Evolutionary conservation across 2,329 filamentous ascomycete species (phyloP).

Genomic region (Fusarium sacchari): DNA sequence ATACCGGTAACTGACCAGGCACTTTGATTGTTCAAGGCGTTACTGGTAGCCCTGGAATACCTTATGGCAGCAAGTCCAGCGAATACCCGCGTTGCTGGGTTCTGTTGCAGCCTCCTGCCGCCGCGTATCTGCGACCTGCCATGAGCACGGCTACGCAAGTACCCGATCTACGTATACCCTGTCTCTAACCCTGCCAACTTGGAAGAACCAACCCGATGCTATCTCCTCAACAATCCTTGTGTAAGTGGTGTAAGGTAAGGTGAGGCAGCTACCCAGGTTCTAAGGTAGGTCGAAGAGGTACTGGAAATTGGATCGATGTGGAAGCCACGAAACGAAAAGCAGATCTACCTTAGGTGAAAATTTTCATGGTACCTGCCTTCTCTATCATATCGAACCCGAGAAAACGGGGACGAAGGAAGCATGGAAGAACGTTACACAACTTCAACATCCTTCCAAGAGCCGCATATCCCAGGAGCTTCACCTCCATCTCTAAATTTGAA

Average conservation of each 20-base stretch:
- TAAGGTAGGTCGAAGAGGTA: not conserved
- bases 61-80: not conserved
- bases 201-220: not conserved
- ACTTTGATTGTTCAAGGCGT: not conserved
- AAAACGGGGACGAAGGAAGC: not conserved
- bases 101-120: not conserved
- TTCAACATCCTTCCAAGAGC: slow-evolving; percentile 2
- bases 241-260: slow-evolving; percentile 1
- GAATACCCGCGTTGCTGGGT: slow-evolving; percentile 18
- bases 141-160: slow-evolving; percentile 17
- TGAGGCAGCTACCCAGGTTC: not conserved
- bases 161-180: slow-evolving; percentile 15
- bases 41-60: not conserved
- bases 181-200: not conserved
- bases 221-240: slow-evolving; percentile 9
- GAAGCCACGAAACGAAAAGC: slow-evolving; percentile 2
- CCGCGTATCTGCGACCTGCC: slow-evolving; percentile 24
- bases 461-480: slow-evolving; percentile 2
- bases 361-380: not conserved
- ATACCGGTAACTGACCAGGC: not conserved
- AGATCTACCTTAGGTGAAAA: not conserved
- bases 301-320: not conserved
- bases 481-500: not conserved
- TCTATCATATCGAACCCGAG: not conserved
- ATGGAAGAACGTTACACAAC: not conserved